Conservation (phyloP, 1,284 basidiomycete species). For the Apiotrichum veenhuisii region DNA sequence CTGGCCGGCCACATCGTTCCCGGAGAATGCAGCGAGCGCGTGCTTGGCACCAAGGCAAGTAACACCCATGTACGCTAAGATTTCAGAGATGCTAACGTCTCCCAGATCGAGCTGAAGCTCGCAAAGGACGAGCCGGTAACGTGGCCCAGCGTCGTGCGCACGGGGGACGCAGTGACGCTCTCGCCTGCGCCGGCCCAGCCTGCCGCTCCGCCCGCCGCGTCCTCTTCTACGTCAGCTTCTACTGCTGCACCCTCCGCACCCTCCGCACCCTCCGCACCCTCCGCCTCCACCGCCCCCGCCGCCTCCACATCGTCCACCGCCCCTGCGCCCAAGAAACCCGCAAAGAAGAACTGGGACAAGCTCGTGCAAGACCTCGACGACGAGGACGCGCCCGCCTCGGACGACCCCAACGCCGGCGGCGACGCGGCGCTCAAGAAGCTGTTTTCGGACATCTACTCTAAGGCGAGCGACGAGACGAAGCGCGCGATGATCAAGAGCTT, state of each 20-base stretch:
- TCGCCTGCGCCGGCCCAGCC: background rate
- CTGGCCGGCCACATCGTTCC: slow-evolving; percentile 75
- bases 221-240: background rate
- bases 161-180: background rate
- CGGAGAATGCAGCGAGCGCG: slow-evolving; percentile 60
- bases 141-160: slow-evolving; percentile 62
- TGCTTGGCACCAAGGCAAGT: slow-evolving; percentile 81
- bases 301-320: background rate
- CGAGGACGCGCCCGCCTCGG: slow-evolving; percentile 21
- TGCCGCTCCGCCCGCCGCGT: background rate
- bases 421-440: slow-evolving; percentile 45
- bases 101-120: slow-evolving; percentile 45
- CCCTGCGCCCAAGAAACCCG: background rate
- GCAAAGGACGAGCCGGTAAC: slow-evolving; percentile 47
- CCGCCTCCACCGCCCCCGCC: background rate
- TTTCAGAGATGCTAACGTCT: background rate
- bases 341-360: slow-evolving; percentile 47
- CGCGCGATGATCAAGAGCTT: slow-evolving; percentile 96
- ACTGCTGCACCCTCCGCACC: background rate
- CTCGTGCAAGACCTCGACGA: slow-evolving; percentile 36
- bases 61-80: slow-evolving; percentile 35
- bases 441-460: slow-evolving; percentile 63
- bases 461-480: slow-evolving; percentile 81
- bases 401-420: slow-evolving; percentile 39
- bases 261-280: background rate